Evolutionary conservation across 2,329 filamentous ascomycete genomes (phyloP).

Genomic region (Ascosphaera pollenicola): DNA sequence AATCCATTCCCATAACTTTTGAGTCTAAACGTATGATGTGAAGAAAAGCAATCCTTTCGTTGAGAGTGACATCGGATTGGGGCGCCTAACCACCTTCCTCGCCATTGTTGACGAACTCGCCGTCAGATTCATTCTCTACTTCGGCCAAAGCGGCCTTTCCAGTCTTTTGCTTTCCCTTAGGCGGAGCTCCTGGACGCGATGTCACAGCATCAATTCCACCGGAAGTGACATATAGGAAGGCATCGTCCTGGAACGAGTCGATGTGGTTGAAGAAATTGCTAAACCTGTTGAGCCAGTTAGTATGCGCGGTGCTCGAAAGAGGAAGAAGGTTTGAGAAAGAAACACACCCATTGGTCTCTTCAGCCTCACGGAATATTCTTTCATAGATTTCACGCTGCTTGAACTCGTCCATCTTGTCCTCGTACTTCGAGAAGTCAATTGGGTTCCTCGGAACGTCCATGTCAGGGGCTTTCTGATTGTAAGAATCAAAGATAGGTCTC

Average conservation of each 20-base stretch:
- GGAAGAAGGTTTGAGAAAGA: constrained; percentile 2
- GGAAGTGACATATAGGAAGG: constrained; percentile 55
- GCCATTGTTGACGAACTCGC: constrained; percentile 6
- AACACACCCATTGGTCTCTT: constrained; percentile 64
- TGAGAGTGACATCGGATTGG: too few species aligned
- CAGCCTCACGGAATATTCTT: constrained; percentile 75
- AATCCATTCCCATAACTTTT: background rate
- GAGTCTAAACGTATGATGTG: background rate
- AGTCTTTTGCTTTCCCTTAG: constrained; percentile 3
- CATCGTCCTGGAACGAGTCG: constrained; percentile 48
- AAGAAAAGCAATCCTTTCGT: too few species aligned
- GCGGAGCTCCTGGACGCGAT: constrained; percentile 1
- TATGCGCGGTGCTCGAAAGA: too few species aligned
- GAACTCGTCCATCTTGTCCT: constrained; percentile 63
- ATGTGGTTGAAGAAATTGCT: constrained; percentile 60
- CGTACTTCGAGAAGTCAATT: constrained; percentile 59
- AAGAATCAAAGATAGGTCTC: constrained; percentile 72
- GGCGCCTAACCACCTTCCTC: constrained; percentile 6
- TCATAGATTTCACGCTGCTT: constrained; percentile 85
- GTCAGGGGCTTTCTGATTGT: constrained; percentile 49
- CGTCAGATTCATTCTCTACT: constrained; percentile 9
- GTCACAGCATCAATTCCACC: constrained; percentile 40
- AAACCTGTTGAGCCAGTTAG: constrained; percentile 29
- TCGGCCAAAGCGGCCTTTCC: constrained; percentile 14
- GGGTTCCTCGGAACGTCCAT: constrained; percentile 33